phyloP scores from a whole-genome alignment of 1,284 basidiomycete genomes.

The Vanrija pseudolonga region DNA sequence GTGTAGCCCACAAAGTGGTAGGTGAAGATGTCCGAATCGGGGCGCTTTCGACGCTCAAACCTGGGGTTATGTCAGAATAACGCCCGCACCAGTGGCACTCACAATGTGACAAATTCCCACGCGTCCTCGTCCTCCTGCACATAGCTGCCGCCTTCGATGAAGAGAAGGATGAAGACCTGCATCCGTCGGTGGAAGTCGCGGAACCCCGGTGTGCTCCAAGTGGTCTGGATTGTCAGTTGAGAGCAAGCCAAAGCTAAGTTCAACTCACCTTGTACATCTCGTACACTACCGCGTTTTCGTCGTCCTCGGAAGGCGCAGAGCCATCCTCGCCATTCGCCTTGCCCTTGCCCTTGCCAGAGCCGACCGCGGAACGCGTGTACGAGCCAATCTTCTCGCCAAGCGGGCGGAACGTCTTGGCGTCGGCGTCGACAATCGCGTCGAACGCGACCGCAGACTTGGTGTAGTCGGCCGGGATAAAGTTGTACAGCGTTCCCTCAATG shows the following conservation, averaged over 20 bases:
- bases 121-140: conserved; percentile 80
- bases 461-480: conserved; percentile 77
- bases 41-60: conserved; percentile 74
- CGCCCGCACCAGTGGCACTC: conserved; percentile 46
- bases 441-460: conserved; percentile 65
- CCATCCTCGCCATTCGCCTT: conserved; percentile 29
- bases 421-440: conserved; percentile 63
- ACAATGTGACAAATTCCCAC: conserved; percentile 84
- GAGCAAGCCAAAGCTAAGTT: not conserved
- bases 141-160: conserved; percentile 93
- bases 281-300: conserved; percentile 63
- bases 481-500: conserved; percentile 69
- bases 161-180: conserved; percentile 90
- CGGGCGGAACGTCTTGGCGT: conserved; percentile 71
- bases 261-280: conserved; percentile 78
- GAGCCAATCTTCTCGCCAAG: conserved; percentile 69
- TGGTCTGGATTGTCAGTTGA: conserved; percentile 55
- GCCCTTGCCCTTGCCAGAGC: conserved; percentile 56
- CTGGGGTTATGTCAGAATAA: conserved; percentile 50
- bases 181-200: conserved; percentile 87
- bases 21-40: conserved; percentile 49
- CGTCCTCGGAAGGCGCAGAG: conserved; percentile 54
- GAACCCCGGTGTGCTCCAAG: conserved; percentile 84
- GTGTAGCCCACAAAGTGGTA: conserved; percentile 93
- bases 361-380: conserved; percentile 59